phyloP scores from a whole-genome alignment of 2,329 filamentous ascomycete genomes.

The Pseudocercospora macadamiae region DNA sequence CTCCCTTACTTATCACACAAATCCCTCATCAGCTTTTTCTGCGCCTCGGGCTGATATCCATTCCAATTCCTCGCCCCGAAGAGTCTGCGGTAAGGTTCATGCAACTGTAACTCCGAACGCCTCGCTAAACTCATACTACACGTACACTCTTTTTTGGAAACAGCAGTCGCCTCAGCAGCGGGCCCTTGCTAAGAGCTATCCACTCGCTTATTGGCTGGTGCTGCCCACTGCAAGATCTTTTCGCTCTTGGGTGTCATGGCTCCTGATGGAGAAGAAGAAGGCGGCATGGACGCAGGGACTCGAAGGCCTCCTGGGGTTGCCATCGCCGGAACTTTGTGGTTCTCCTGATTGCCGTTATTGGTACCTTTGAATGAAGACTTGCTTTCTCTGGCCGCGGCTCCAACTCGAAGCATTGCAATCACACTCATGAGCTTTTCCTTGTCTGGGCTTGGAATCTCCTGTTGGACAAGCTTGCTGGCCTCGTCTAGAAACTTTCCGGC shows the following conservation, averaged over 20 bases:
- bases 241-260: slow-evolving; percentile 27
- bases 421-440: slow-evolving; percentile 23
- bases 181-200: neutral
- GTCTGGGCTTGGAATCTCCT: slow-evolving; percentile 17
- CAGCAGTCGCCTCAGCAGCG: neutral
- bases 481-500: slow-evolving; percentile 25
- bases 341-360: neutral
- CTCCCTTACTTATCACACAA: neutral
- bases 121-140: slow-evolving; percentile 15
- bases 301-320: slow-evolving; percentile 4
- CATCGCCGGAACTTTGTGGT: neutral
- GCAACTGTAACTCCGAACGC: slow-evolving; percentile 15
- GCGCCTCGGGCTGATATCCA: neutral
- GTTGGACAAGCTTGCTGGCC: slow-evolving; percentile 20
- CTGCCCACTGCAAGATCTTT: slow-evolving; percentile 30
- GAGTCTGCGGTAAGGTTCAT: slow-evolving; percentile 2
- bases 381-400: slow-evolving; percentile 4
- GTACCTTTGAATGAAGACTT: neutral
- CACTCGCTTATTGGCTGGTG: slow-evolving; percentile 1
- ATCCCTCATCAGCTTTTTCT: neutral
- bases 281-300: neutral
- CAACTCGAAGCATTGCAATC: slow-evolving; percentile 23
- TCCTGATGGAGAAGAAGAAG: neutral
- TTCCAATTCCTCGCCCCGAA: neutral
- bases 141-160: neutral